Conservation (phyloP, 2,329 filamentous ascomycete genomes). For the Xylariomycetidae sp. region DNA sequence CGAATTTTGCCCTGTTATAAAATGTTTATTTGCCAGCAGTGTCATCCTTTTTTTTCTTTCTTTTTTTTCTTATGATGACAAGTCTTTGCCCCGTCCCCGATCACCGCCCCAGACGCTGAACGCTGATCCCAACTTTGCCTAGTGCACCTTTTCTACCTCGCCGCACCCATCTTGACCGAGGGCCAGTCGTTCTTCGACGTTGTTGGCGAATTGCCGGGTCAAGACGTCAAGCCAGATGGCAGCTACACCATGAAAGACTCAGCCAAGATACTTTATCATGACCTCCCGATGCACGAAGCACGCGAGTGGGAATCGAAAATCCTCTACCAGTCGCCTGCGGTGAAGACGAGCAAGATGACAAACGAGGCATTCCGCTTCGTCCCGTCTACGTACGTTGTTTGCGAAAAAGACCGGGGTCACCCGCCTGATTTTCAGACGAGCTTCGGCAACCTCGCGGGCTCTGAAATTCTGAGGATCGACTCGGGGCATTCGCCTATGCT, state of each 20-base stretch:
- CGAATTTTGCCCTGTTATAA: no score
- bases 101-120: no score
- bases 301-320: slow-evolving; percentile 8
- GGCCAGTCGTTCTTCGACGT: slow-evolving; percentile 6
- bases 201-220: slow-evolving; percentile 6
- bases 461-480: slow-evolving; percentile 2
- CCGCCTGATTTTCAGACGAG: slow-evolving; percentile 5
- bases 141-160: slow-evolving; percentile 7
- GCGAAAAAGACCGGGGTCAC: slow-evolving; percentile 6
- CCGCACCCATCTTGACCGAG: slow-evolving; percentile 6
- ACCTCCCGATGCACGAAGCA: slow-evolving; percentile 6
- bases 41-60: no score
- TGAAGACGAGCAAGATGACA: slow-evolving; percentile 6
- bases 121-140: not conserved
- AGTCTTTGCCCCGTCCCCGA: no score
- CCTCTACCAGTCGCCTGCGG: slow-evolving; percentile 7
- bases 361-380: slow-evolving; percentile 4
- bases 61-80: no score
- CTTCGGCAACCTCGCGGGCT: slow-evolving; percentile 4
- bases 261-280: slow-evolving; percentile 6
- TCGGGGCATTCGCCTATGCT: slow-evolving; percentile 10
- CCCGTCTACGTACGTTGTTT: slow-evolving; percentile 8
- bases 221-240: slow-evolving; percentile 4
- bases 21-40: no score
- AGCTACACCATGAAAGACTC: slow-evolving; percentile 6